Evolutionary conservation across 345 rosid genomes (phyloP).

Genomic region (Odontarrhena argentea): DNA sequence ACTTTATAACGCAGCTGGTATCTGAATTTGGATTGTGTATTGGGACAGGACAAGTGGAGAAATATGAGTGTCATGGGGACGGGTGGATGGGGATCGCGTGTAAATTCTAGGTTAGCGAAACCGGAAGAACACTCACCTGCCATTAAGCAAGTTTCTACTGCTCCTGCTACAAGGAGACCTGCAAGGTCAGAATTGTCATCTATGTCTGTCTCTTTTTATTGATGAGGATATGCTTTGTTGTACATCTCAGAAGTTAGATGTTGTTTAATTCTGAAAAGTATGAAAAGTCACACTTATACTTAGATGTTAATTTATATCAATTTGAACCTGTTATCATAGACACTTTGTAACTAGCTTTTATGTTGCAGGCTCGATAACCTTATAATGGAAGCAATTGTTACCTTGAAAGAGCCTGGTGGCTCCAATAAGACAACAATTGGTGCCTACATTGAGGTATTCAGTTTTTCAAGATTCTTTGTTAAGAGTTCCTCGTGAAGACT

Average conservation of each 20-base stretch:
- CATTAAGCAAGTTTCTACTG: slow-evolving; percentile 47
- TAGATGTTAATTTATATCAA: no score
- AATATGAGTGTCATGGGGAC: slow-evolving; percentile 93
- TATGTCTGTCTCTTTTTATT: background rate
- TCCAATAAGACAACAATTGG: slow-evolving; percentile 85
- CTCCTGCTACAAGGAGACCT: slow-evolving; percentile 62
- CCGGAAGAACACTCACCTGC: slow-evolving; percentile 62
- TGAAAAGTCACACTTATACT: no score
- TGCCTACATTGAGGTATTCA: slow-evolving; percentile 80
- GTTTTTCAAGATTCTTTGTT: background rate
- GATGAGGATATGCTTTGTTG: slow-evolving; percentile 16
- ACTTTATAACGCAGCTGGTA: background rate
- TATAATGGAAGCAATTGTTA: slow-evolving; percentile 82
- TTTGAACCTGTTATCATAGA: no score
- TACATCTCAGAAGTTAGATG: background rate
- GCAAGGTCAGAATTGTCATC: slow-evolving; percentile 57
- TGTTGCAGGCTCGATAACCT: slow-evolving; percentile 79
- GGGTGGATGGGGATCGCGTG: slow-evolving; percentile 84
- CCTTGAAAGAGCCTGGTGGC: slow-evolving; percentile 90
- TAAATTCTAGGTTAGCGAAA: slow-evolving; percentile 70
- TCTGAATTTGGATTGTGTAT: slow-evolving; percentile 12
- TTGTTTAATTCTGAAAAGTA: slow-evolving; percentile 4
- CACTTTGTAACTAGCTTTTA: background rate
- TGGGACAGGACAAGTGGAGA: slow-evolving; percentile 93
- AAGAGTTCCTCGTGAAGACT: background rate